Evolutionary conservation across 768 basidiomycete species (phyloP), one percentile per base, ranked within the genome.

Genomic region (Cystobasidium tubakii): DNA sequence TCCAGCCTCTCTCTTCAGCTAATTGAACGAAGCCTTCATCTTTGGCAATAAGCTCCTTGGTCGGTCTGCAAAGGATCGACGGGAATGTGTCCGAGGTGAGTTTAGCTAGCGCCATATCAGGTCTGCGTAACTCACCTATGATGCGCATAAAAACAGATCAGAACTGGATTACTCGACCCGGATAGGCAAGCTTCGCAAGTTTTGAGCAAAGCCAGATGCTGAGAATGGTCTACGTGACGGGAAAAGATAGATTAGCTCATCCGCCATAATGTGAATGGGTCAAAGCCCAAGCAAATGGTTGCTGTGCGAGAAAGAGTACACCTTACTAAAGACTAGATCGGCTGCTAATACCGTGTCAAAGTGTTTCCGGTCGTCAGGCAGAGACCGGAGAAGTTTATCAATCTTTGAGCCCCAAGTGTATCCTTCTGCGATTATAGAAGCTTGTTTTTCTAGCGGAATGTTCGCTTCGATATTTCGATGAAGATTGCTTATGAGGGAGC

Each of bases 321-420:
- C 69, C n/a, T 36, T 34, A 71, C 69, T 71, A 34, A 71, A 31
- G 25, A 97, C 86, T 39, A 98, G 86, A 82, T 98, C 94, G 0
- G 92, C 94, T 71, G 97, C 84, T 74, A 98, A 87, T 67, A 97
- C 85, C 25, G 95, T 79, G 77, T 95, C 87, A 78, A 91, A 97
- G 34, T 77, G 75, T 42, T 73, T 75, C 10, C 55, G 19, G 9
- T 23, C 6, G 15, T 39, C 43, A 50, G 62, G 9, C 15, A 77
- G 6, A 77, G 79, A 63, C 1, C 81, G 80, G 0, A 88, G 77
- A 7, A 90, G 81, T 0, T 83, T 80, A 10, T 82, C 73, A 1
- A 87, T 83, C 0, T 86, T 78, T 15, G 84, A 84, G 0, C 92
- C 92, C 92, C 92, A 94, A 7, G 89, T 86, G 79, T 91, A 93